These are phyloP conservation scores for Linum lewisii DNA, from an alignment of 345 rosid species.

Conservation along the genomic window DNA sequence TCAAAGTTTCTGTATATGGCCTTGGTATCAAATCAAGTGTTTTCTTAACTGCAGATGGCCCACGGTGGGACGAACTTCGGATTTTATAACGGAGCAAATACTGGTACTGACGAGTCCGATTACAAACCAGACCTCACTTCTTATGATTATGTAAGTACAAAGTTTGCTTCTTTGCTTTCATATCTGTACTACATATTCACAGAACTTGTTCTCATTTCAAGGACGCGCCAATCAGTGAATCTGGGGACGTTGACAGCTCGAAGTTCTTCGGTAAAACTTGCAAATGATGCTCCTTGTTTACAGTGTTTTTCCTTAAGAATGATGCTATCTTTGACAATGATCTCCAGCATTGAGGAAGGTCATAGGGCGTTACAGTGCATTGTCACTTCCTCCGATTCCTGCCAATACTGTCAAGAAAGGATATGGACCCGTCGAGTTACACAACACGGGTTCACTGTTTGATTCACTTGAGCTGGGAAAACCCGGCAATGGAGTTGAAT, in stretches of 20 bases:
- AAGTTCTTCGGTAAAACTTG: constrained; percentile 54
- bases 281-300: neutral
- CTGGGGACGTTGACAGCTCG: constrained; percentile 70
- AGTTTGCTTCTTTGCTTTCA: constrained; percentile 2
- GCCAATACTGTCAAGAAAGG: constrained; percentile 34
- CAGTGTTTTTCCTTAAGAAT: constrained; percentile 4
- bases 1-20: constrained; percentile 6
- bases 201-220: constrained; percentile 20
- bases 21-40: constrained; percentile 2
- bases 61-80: constrained; percentile 99
- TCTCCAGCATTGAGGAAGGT: constrained; percentile 61
- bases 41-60: constrained; percentile 56
- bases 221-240: constrained; percentile 95
- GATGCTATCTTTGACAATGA: constrained; percentile 11
- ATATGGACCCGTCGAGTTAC: constrained; percentile 57
- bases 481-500: constrained; percentile 33
- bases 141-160: constrained; percentile 68
- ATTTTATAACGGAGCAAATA: constrained; percentile 90
- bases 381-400: constrained; percentile 42
- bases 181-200: constrained; percentile 5
- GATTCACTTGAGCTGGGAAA: constrained; percentile 35
- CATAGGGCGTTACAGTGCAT: constrained; percentile 32
- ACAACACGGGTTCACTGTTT: constrained; percentile 41
- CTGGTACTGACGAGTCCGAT: constrained; percentile 47
- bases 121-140: constrained; percentile 92